These are phyloP conservation scores for Aspergillus sp. DNA, from an alignment of 2,329 filamentous ascomycete species.

Conservation along the genomic window DNA sequence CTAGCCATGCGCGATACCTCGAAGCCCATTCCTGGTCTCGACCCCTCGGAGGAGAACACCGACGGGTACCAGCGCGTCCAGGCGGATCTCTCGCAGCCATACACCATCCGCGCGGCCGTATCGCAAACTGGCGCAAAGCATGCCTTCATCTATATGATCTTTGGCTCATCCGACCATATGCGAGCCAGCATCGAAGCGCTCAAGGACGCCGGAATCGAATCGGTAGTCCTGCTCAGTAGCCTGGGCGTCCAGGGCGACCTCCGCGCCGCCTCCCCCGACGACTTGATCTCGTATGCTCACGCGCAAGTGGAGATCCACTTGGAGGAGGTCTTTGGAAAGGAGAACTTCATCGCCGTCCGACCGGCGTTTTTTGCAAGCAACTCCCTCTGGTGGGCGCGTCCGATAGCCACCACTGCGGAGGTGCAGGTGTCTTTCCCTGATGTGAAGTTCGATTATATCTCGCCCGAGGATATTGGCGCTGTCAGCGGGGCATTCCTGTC, in stretches of 20 bases:
- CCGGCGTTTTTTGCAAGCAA: conserved; percentile 49
- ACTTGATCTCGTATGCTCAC: conserved; percentile 42
- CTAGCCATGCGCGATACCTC: conserved; percentile 49
- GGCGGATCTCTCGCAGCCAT: conserved; percentile 46
- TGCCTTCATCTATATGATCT: conserved; percentile 49
- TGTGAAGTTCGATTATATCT: conserved; percentile 39
- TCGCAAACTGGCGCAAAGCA: conserved; percentile 37
- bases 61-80: conserved; percentile 37
- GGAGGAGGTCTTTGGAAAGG: conserved; percentile 38
- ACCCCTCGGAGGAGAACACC: conserved; percentile 22
- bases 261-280: conserved; percentile 20
- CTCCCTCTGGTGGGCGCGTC: conserved; percentile 20
- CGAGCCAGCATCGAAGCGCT: conserved; percentile 41
- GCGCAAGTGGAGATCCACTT: conserved; percentile 46
- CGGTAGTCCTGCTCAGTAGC: conserved; percentile 49
- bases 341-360: conserved; percentile 40
- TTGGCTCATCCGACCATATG: conserved; percentile 39
- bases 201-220: conserved; percentile 44
- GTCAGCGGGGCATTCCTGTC: conserved; percentile 41
- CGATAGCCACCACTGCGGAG: conserved; percentile 25
- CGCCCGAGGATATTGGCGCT: conserved; percentile 45
- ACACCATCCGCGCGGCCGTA: conserved; percentile 41
- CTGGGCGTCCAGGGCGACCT: conserved; percentile 34
- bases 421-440: conserved; percentile 31
- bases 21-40: conserved; percentile 43